Base-by-base conservation (phyloP, 2,329 filamentous ascomycete species). In the Colletotrichum sp. region DNA sequence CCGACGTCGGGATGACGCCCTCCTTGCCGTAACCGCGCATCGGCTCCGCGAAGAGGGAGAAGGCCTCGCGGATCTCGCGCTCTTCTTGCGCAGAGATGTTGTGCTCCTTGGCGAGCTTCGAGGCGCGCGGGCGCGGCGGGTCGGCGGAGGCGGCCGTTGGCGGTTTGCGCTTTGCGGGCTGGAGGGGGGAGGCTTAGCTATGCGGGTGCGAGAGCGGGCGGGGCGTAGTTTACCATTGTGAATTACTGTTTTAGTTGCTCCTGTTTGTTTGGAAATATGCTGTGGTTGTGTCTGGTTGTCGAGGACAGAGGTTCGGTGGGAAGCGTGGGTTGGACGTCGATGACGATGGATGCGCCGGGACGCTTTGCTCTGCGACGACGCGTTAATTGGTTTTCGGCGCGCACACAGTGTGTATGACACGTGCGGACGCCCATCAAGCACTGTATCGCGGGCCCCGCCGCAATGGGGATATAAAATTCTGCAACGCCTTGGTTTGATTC, bases 61-160 rank as follows among this genome's bases (percentile, higher is more conserved):
- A 99, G 16, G 96, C 96, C 85, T 98, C 96, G 81, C 92, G 93
- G 82, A 99, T 98, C 86, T 98, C 96, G 79, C 91, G 90, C 86
- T 99, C 96, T 85, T 98, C 94, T 78, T 94, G 92, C 55, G 93
- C 94, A 16, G 92, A 93, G 82, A 99, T 92, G 84, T 96, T 93
- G 89, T 98, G 93, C 82, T 98, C 95, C 86, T 96, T 96, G 34
- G 96, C 96, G 80, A 98, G 95, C 84, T 96, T 98, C 75, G 96
- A 98, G 81, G 92, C 92, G 77, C 94, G 94, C 71, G 88, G 86
- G 75, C 67, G 71, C 69, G 77, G 68, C 81, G 78, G 82, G 67
- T 82, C 79, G 9, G 82, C 70, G 75, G 82, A 72, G 21, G 83
- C 73, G 24, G 82, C 73, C 68, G 83, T 81, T 63, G 83, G 8